Base-by-base conservation (phyloP, 352 stramenopile species). In the Phytopythium aichiense region DNA sequence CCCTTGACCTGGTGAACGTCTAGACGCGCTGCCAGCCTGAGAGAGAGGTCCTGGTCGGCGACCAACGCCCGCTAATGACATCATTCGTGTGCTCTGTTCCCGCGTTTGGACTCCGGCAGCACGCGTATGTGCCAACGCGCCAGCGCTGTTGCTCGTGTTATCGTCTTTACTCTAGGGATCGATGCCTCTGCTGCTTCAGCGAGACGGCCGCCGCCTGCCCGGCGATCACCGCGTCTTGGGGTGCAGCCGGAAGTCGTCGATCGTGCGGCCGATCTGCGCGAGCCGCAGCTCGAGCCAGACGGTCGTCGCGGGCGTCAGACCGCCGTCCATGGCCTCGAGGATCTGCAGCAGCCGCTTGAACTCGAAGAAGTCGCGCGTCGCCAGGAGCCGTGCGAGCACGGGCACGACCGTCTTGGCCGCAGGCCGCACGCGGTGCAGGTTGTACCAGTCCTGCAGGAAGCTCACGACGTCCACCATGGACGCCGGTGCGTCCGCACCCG, bases 391-490 rank as follows among this genome's bases (percentile, higher is more conserved):
- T 61, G 82, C 81, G 31, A 92, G 62, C 42, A 95, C 62, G 5
- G 82, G 84, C 45, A 92, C 81, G 57, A 91, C 69, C 8, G 86
- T 95, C 76, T 92, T 93, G 25, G 76, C 78, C 9, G 76, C 61
- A 0, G 86, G 84, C 31, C 77, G 72, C 49, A 93, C 77, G 54
- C 80, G 67, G 56, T 89, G 85, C 42, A 92, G 63, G 61, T 93
- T 95, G 76, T 93, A 86, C 86, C 84, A 93, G 66, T 93, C 84
- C 61, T 93, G 83, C n/a, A 95, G 64, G 63, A 95, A 95, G 20
- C 66, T 73, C 31, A 79, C 64, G 51, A 95, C 64, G 55, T 95
- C 84, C 33, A 81, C 71, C 18, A 91, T 54, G 30, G 64, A 73
- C n/a, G 71, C 56, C 20, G 78, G 80, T 7, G 71, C 79, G 28